Base-by-base conservation (phyloP, 345 rosid species). In the Noccaea caerulescens region DNA sequence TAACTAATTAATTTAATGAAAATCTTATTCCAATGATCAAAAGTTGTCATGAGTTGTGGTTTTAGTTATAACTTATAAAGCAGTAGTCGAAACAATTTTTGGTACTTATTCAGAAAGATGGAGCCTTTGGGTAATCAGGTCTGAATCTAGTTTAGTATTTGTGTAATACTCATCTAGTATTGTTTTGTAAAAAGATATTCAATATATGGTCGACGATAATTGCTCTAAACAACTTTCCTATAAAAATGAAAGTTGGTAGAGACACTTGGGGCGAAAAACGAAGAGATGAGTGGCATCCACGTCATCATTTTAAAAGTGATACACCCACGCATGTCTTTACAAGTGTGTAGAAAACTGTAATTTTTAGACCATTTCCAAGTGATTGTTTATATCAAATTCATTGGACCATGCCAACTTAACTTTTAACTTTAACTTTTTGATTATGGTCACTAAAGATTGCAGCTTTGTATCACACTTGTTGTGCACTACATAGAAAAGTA, bases 211-310 rank as follows among this genome's bases (percentile, higher is more conserved):
- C n/a, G 27, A 57, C 18, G 42, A 16, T 57, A 37, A 57, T 36
- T 57, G 44, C 16, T 36, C n/a, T n/a, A n/a, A 20, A 16, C 50
- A 59, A 59, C 65, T 59, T 41, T 58, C 14, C 49, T 34, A 59
- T 2, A 58, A 59, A 61, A 43, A 30, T 18, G 47, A 45, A 58
- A 37, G 27, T 57, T 13, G 39, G 46, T 36, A 14, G 37, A 34
- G 53, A 62, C 62, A 60, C 61, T 41, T 71, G 60, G 8, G 39
- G 25, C 30, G 53, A 8, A 50, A 70, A 39, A 14, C 5, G 25
- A 13, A 47, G 58, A 64, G 67, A 73, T 66, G 77, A 66, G 72
- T 73, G 77, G 68, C 72, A 7, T 73, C 77, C 77, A 65, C 66
- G 65, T 65, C 59, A 57, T 65, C 53, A 1, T 46, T 20, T 57